A percentile compares a stretch with the other conserved stretches of the same genome.
Evolutionary conservation across 768 basidiomycete genomes (phyloP).

Genomic region (Suillus fuscotomentosus): DNA sequence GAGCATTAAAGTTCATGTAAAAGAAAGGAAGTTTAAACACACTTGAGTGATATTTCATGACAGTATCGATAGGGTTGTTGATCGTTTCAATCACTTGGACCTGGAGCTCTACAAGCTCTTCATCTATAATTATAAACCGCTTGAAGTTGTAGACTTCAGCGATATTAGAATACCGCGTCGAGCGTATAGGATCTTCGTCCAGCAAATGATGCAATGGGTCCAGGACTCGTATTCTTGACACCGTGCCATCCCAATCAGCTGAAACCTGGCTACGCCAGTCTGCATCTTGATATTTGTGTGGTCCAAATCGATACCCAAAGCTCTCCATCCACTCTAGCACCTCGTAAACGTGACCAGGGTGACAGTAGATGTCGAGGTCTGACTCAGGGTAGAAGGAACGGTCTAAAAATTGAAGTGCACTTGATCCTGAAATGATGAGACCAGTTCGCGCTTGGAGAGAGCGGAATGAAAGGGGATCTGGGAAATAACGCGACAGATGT

Average conservation of each 20-base stretch:
- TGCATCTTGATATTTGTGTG: conserved; percentile 18
- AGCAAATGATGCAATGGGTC: neutral
- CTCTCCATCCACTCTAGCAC: conserved; percentile 32
- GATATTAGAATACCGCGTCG: conserved; percentile 6
- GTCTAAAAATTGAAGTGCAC: conserved; percentile 52
- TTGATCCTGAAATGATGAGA: conserved; percentile 52
- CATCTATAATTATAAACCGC: conserved; percentile 3
- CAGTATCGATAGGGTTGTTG: conserved; percentile 32
- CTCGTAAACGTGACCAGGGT: conserved; percentile 27
- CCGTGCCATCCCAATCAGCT: conserved; percentile 19
- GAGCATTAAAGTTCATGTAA: neutral
- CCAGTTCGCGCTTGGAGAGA: conserved; percentile 41
- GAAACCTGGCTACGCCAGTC: conserved; percentile 14
- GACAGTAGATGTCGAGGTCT: conserved; percentile 52
- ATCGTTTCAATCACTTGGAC: conserved; percentile 42
- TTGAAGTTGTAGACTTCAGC: conserved; percentile 24
- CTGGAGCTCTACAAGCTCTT: conserved; percentile 14
- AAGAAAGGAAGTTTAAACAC: conserved; percentile 13
- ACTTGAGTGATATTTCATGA: conserved; percentile 52
- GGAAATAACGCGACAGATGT: conserved; percentile 37
- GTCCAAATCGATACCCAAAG: conserved; percentile 31
- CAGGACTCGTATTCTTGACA: neutral
- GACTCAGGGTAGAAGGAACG: conserved; percentile 41
- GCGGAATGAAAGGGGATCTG: conserved; percentile 39
- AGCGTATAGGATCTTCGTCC: neutral